Conservation (phyloP, 192 early-diverging fungal species). For the Umbelopsis isabellina region DNA sequence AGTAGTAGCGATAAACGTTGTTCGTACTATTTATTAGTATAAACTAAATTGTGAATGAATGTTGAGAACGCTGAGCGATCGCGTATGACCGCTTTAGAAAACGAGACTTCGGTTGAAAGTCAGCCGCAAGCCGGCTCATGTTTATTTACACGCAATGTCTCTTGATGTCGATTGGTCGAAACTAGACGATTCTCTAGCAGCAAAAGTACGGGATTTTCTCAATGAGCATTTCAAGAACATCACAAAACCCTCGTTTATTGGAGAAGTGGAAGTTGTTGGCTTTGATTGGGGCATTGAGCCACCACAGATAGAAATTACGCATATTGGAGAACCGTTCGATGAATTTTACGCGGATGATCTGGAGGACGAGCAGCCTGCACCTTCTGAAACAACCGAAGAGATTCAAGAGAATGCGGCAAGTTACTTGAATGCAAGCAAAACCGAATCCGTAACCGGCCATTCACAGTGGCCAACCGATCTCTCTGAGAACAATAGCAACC, state of each 20-base stretch:
- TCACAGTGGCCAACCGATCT: background rate
- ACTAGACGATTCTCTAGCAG: conserved; percentile 65
- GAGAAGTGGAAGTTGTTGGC: conserved; percentile 66
- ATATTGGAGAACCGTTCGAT: conserved; percentile 74
- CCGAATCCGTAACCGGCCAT: background rate
- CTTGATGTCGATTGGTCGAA: conserved; percentile 73
- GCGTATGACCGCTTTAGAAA: background rate
- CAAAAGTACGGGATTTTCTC: conserved; percentile 65
- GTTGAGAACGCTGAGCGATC: background rate
- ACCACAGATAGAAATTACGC: conserved; percentile 68
- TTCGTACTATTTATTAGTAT: too few relatives aligned
- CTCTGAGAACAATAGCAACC: background rate
- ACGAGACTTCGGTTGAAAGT: background rate
- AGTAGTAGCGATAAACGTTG: too few relatives aligned
- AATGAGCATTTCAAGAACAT: conserved; percentile 65
- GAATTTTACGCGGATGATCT: conserved; percentile 73
- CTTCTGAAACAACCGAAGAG: conserved; percentile 19
- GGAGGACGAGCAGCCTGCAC: conserved; percentile 36
- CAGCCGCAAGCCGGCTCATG: background rate
- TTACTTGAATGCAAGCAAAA: background rate
- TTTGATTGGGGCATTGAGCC: conserved; percentile 74
- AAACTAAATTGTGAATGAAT: too few relatives aligned
- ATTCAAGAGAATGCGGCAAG: background rate
- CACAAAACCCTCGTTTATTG: conserved; percentile 70
- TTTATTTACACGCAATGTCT: conserved; percentile 53